Conservation (phyloP, 1,284 basidiomycete species). For the Cutaneotrichosporon daszewskae region DNA sequence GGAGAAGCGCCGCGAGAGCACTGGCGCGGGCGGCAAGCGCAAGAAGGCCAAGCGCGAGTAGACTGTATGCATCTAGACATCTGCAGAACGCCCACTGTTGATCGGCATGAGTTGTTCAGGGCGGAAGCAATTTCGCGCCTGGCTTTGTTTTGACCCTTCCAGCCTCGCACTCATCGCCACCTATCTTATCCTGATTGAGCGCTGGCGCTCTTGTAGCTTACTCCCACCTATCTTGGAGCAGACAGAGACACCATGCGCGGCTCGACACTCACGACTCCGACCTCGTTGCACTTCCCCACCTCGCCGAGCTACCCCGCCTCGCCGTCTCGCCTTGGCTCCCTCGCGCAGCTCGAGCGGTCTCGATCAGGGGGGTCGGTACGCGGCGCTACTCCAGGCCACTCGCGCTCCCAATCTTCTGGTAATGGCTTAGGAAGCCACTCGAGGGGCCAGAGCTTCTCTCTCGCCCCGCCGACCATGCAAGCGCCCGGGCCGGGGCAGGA, state of each 20-base stretch:
- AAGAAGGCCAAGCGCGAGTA: constrained; percentile 13
- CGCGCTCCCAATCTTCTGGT: constrained; percentile 1
- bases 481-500: not conserved
- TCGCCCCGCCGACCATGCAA: not conserved
- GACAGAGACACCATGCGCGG: not conserved
- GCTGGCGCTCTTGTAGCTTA: not conserved
- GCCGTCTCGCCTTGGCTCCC: not conserved
- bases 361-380: constrained; percentile 8
- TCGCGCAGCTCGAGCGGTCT: constrained; percentile 6
- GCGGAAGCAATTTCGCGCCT: not conserved
- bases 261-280: not conserved
- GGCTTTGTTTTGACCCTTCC: not conserved
- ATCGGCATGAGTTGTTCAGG: too few relatives aligned
- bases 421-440: constrained; percentile 2
- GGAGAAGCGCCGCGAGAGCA: constrained; percentile 10
- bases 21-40: constrained; percentile 2
- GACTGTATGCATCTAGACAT: too few relatives aligned
- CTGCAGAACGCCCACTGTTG: too few relatives aligned
- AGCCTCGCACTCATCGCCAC: not conserved
- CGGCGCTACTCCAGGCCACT: not conserved
- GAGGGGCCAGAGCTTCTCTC: constrained; percentile 8
- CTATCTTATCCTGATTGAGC: not conserved
- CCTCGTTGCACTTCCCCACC: not conserved
- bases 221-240: not conserved
- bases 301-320: not conserved